Evolutionary conservation across 1,284 basidiomycete species (phyloP), one percentile per base, ranked within the genome.

Genomic region (Microstroma glucosiphilum): DNA sequence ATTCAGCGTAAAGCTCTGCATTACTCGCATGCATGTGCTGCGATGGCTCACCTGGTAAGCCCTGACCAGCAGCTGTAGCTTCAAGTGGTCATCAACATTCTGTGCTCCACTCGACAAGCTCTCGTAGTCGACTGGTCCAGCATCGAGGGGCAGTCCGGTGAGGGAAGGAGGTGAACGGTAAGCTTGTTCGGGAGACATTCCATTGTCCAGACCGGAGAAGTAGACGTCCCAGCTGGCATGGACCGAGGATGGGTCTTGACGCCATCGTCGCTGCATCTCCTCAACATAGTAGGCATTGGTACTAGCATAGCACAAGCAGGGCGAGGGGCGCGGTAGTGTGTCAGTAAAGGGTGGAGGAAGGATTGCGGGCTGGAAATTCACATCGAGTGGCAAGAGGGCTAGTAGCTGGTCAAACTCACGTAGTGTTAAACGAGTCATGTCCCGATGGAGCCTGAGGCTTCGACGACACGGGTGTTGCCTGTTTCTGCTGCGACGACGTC

Each of bases 211-310:
- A 46, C 91, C 96, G 11, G 87, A 85, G 79, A 99, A 99, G 82
- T 99, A 99, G 60, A 88, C 86, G 68, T 90, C 86, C 96, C 96
- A 99, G 40, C 92, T 96, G 1, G 87, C 84, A 82, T 99, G 94
- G 0, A 99, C 96, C 53, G 89, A 89, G 70, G 86, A 85, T 48
- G 92, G 91, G 82, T 99, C 77, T 57, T 80, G 64, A 63, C 75
- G 75, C 79, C 79, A 80, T 51, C 62, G 70, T 53, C 77, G 71
- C 68, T 78, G 71, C 80, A 83, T 84, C 82, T 94, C 91, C 78
- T 96, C 93, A 54, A 89, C 89, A 80, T 98, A 97, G 83, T 94
- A 93, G 48, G 90, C 84, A 82, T 96, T 96, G 55, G 88, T 91
- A 59, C 91, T 91, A 21, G 43, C 21, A 25, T 15, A 25, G 21